A percentile compares a stretch with the other conserved stretches of the same genome.
Evolutionary conservation across 108 stramenopile genomes (phyloP).

Genomic region (Phaeodactylum tricornutum): DNA sequence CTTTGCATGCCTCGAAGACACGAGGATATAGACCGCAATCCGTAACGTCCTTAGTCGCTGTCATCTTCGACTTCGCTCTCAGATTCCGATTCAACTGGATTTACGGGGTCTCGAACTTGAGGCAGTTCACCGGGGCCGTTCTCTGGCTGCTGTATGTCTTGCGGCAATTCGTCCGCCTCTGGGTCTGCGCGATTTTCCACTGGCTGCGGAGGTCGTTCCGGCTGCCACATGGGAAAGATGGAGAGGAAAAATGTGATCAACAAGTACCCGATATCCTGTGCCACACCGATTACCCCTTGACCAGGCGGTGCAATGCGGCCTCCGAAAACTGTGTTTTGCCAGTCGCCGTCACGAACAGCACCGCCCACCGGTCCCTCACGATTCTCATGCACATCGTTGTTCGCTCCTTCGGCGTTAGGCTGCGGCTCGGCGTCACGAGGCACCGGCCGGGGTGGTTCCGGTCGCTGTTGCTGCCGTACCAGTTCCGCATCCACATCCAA

Average conservation of each 20-base stretch:
- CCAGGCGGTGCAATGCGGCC: background rate
- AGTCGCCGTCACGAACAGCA: background rate
- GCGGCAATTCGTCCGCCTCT: too few species aligned
- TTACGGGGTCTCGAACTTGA: too few species aligned
- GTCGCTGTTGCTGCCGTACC: conserved; percentile 1
- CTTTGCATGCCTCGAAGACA: too few species aligned
- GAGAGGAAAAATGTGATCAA: conserved; percentile 22
- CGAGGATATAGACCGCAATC: too few species aligned
- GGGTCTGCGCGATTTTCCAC: too few species aligned
- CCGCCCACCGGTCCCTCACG: background rate
- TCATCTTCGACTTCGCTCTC: too few species aligned
- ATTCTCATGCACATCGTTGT: background rate
- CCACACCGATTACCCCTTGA: background rate
- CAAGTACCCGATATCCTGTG: conserved; percentile 15
- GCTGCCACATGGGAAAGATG: conserved; percentile 35
- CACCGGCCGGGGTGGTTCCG: background rate
- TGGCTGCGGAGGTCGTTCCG: background rate
- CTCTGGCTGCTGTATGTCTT: too few species aligned
- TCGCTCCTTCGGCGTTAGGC: background rate
- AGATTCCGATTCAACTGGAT: too few species aligned
- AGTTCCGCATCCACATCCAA: conserved; percentile 2
- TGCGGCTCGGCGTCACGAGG: background rate
- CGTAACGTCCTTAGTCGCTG: too few species aligned
- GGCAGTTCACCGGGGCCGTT: too few species aligned
- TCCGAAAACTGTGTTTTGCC: background rate